Evolutionary conservation across 306 rosid species (phyloP), one percentile per base, ranked within the genome.

Genomic region (Cicer pinnatifidum): DNA sequence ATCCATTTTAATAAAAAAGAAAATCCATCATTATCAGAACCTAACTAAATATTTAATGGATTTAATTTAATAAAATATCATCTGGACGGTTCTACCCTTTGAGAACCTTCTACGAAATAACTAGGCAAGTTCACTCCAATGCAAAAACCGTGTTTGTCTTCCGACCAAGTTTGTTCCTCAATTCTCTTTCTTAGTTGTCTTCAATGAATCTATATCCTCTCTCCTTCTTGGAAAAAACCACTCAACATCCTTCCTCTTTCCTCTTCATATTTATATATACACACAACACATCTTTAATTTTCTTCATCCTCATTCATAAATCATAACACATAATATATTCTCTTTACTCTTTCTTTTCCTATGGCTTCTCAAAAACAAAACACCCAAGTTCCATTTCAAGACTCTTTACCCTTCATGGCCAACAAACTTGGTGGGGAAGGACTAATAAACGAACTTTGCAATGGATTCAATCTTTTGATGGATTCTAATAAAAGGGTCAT

Each of bases 381-480:
- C 71, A 70, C 84, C 53, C 81, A 84, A 58, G 7, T 76, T 13
- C 80, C 80, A 2, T 91, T 91, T 85, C 79, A 91, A 66, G 96
- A 91, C 72, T 86, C 54, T 84, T 57, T 89, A 80, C 97, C 96
- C 1, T 20, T 82, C 10, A 89, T 91, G 96, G 97, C 91, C 23
- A 69, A 84, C 56, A 91, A 88, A 89, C 96, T 91, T 1, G 96
- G 93, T 47, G 97, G 96, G 1, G 97, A 89, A 1, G 97, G 89
- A 2, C 56, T 91, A 6, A 89, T 91, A 0, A 91, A 88, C 9
- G 96, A 91, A 75, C 89, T 91, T 0, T 91, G 97, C 65, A 86
- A 82, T 39, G 97, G 97, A 11, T 89, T 91, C 45, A 84, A 84
- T 67, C 71, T 91, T 0, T 58, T 91, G 51, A 79, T 35, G 88